These are phyloP conservation scores for Casuarina cunninghamiana DNA, from an alignment of 306 rosid species.

Conservation along the genomic window DNA sequence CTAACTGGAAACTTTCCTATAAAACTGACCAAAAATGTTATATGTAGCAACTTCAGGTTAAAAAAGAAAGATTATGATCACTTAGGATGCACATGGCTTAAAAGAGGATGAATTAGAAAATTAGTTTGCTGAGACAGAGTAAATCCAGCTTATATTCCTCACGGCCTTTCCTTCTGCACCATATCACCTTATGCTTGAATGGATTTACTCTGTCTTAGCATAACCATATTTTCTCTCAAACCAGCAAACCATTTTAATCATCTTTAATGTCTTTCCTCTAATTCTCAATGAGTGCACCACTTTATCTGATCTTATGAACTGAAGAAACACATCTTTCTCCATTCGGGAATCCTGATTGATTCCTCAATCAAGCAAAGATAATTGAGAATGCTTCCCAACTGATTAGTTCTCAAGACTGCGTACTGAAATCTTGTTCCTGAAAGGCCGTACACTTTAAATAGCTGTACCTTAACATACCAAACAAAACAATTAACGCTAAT, in stretches of 20 bases:
- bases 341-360: background rate
- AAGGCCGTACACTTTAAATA: background rate
- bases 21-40: background rate
- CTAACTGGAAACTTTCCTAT: background rate
- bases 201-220: background rate
- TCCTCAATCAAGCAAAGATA: background rate
- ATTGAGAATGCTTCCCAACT: background rate
- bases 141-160: background rate
- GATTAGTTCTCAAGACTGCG: background rate
- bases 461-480: background rate
- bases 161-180: background rate
- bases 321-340: background rate
- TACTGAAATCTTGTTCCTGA: background rate
- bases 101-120: no score
- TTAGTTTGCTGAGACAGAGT: no score
- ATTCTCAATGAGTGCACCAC: background rate
- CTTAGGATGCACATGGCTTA: no score
- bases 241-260: conserved; percentile 2
- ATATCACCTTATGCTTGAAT: background rate
- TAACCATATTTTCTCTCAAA: conserved; percentile 6
- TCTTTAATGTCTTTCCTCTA: background rate
- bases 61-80: no score
- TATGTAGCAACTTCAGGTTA: background rate
- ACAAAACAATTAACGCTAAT: background rate
- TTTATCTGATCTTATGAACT: background rate